Evolutionary conservation across 2,329 filamentous ascomycete species (phyloP).

Genomic region (Cordyceps javanica): DNA sequence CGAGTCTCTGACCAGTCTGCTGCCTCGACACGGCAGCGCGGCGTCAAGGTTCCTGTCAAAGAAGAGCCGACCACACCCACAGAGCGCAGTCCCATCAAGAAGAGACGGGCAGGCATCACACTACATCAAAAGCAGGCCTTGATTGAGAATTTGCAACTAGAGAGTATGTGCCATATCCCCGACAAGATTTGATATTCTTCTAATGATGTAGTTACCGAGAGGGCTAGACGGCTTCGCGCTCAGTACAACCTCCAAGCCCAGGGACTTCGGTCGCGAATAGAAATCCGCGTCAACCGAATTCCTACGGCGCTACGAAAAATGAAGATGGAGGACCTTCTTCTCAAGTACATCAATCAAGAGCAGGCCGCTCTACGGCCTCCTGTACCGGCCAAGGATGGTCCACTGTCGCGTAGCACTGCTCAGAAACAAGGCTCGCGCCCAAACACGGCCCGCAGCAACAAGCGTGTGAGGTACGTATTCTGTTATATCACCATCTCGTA

Average conservation of each 20-base stretch:
- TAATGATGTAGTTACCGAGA: constrained; percentile 64
- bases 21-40: constrained; percentile 11
- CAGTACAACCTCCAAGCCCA: constrained; percentile 87
- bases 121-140: constrained; percentile 75
- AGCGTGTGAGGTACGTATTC: constrained; percentile 45
- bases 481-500: constrained; percentile 17
- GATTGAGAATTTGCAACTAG: constrained; percentile 83
- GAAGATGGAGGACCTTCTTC: constrained; percentile 74
- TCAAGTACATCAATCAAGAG: constrained; percentile 42
- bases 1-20: constrained; percentile 6
- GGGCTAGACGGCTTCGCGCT: constrained; percentile 78
- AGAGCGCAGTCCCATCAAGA: constrained; percentile 56
- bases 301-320: constrained; percentile 70
- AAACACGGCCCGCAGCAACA: constrained; percentile 29
- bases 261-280: constrained; percentile 76
- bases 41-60: constrained; percentile 18
- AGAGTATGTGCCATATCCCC: constrained; percentile 52
- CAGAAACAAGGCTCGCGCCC: constrained; percentile 17
- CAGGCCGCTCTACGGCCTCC: constrained; percentile 33
- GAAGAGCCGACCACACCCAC: constrained; percentile 32
- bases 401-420: constrained; percentile 20
- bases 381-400: constrained; percentile 44
- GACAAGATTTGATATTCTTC: background rate
- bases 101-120: constrained; percentile 55
- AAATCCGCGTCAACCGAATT: constrained; percentile 90